A percentile compares a stretch with the other conserved stretches of the same genome.
Conservation (phyloP, 2,329 filamentous ascomycete species). For the Pyricularia sp. region DNA sequence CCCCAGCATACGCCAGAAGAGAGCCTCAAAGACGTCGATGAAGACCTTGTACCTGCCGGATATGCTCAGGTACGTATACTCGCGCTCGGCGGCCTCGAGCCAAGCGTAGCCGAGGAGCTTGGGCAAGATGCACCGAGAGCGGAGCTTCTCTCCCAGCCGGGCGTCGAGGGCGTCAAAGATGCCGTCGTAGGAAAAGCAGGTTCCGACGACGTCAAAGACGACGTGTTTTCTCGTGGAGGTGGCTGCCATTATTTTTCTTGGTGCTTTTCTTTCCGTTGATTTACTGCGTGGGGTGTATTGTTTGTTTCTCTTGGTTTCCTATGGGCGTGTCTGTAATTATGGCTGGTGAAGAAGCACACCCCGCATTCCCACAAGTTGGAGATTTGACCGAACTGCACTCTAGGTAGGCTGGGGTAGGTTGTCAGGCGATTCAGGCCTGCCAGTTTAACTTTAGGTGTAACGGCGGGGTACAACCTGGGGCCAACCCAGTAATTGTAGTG, state of each 20-base stretch:
- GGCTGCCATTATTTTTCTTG: not conserved
- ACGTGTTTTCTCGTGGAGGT: slow-evolving; percentile 21
- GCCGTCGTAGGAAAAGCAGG: slow-evolving; percentile 30
- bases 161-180: slow-evolving; percentile 27
- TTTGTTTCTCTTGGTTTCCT: not conserved
- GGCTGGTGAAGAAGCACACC: too few relatives aligned
- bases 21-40: slow-evolving; percentile 24
- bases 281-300: not conserved
- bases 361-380: not conserved
- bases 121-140: slow-evolving; percentile 22
- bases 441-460: too few relatives aligned
- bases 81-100: slow-evolving; percentile 32
- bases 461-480: not conserved
- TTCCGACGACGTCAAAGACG: slow-evolving; percentile 39
- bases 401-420: too few relatives aligned
- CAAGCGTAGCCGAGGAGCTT: slow-evolving; percentile 31
- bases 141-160: slow-evolving; percentile 27
- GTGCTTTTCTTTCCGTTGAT: too few relatives aligned
- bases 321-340: not conserved
- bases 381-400: too few relatives aligned
- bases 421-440: too few relatives aligned
- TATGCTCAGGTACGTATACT: slow-evolving; percentile 35
- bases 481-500: not conserved
- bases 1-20: slow-evolving; percentile 34
- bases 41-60: slow-evolving; percentile 29